phyloP scores from a whole-genome alignment of 169 alveolate genomes.

The Eimeria brunetti region DNA sequence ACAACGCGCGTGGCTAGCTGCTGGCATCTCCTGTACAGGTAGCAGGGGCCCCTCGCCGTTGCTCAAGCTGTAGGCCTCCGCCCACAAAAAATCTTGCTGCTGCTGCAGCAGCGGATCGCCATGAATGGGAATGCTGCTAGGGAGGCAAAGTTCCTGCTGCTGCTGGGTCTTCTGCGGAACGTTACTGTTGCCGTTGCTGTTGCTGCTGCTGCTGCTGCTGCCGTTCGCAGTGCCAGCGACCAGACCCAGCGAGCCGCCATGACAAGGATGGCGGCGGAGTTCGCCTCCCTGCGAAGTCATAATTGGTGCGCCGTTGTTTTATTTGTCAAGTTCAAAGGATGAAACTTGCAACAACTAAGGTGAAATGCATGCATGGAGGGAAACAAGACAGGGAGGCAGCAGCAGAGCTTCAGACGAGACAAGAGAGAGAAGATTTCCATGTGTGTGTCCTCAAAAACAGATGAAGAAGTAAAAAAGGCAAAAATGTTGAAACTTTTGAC shows the following conservation, averaged over 20 bases:
- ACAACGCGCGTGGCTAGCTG: neutral
- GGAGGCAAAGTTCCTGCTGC: neutral
- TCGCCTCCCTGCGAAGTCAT: neutral
- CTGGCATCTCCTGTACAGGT: neutral
- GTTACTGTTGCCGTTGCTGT: neutral
- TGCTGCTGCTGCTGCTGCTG: neutral
- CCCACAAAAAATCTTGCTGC: slow-evolving; percentile 4
- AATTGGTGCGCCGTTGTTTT: neutral
- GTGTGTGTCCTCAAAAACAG: neutral
- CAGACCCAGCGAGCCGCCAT: neutral
- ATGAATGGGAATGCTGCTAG: neutral
- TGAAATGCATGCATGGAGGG: neutral
- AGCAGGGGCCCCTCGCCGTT: neutral
- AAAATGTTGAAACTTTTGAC: neutral
- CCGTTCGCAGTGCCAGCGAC: too few species aligned
- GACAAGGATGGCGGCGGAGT: neutral
- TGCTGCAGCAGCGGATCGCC: slow-evolving; percentile 4
- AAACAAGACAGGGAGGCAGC: neutral
- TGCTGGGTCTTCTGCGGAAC: neutral
- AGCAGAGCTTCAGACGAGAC: neutral
- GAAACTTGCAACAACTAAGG: neutral
- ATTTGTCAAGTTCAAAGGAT: neutral
- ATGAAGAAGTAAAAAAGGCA: neutral
- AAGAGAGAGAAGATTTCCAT: neutral
- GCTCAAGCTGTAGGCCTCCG: slow-evolving; percentile 3